These are phyloP conservation scores for Cordyceps pruinosa DNA, from an alignment of 2,329 filamentous ascomycete genomes.

Conservation along the genomic window DNA sequence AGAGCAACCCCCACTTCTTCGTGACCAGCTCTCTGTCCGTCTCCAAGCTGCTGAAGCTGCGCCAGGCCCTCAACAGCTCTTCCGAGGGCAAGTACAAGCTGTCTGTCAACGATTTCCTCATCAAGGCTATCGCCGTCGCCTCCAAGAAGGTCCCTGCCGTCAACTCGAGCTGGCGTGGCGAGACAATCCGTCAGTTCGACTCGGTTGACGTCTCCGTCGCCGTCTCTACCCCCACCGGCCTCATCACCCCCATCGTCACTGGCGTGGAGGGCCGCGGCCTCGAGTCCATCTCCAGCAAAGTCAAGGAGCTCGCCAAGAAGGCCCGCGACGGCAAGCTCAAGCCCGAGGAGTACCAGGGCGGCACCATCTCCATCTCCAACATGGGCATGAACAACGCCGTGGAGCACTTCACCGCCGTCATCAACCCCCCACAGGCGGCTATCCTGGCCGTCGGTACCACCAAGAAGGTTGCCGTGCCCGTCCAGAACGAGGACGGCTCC, in stretches of 20 bases:
- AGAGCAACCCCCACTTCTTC: slow-evolving; percentile 97
- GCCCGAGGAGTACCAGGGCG: slow-evolving; percentile 98
- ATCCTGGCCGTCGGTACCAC: slow-evolving; percentile 94
- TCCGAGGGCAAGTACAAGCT: slow-evolving; percentile 95
- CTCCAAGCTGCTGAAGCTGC: slow-evolving; percentile 91
- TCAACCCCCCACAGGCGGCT: slow-evolving; percentile 95
- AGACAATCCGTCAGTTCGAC: slow-evolving; percentile 87
- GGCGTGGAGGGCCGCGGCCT: slow-evolving; percentile 82
- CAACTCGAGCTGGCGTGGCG: slow-evolving; percentile 92
- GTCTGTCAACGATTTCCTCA: slow-evolving; percentile 98
- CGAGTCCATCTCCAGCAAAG: slow-evolving; percentile 74
- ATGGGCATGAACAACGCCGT: slow-evolving; percentile 99
- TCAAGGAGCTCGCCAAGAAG: slow-evolving; percentile 96
- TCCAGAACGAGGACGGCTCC: slow-evolving; percentile 76
- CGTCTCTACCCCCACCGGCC: slow-evolving; percentile 83
- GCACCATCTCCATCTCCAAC: slow-evolving; percentile 98
- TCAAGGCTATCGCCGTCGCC: slow-evolving; percentile 88
- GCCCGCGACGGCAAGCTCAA: slow-evolving; percentile 97
- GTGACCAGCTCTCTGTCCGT: slow-evolving; percentile 89
- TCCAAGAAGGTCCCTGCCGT: slow-evolving; percentile 90
- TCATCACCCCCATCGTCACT: slow-evolving; percentile 97
- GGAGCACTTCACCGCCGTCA: slow-evolving; percentile 94
- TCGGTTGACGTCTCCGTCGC: slow-evolving; percentile 92
- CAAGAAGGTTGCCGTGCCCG: slow-evolving; percentile 87
- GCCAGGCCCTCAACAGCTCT: slow-evolving; percentile 82